Base-by-base conservation (phyloP, 1,284 basidiomycete genomes). In the Ustilago hordei region DNA sequence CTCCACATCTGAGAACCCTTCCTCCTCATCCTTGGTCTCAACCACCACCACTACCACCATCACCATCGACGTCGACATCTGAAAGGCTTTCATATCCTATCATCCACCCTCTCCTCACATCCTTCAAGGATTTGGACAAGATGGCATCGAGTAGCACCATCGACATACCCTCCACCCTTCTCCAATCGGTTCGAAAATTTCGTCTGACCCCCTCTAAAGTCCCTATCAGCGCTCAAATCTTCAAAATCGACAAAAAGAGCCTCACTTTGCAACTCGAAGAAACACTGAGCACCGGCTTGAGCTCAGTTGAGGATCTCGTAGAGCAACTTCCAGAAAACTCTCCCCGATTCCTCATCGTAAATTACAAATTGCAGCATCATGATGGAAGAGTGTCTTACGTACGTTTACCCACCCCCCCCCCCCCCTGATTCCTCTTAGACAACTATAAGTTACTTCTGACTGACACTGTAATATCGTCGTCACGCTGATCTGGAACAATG, bases 291-390 rank as follows among this genome's bases (percentile, higher is more conserved):
- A 43, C 68, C 4, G 75, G 77, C 8, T 39, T 75, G 43, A 47
- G 4, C 0, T 19, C 57, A 11, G 61, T 81, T 0, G 81, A 84
- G 13, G 84, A 86, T 23, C 52, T 86, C 5, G 60, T 71, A 8
- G 84, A 86, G 59, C 95, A 96, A 83, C 89, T 98, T 7, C 95
- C 95, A 0, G 94, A 94, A 87, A 93, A 93, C 86, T 90, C 92
- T 6, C 95, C 95, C 11, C 90, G 95, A 79, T 97, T 94, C 85
- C 90, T 97, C 54, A 86, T 98, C 23, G 88, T 93, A 35, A 93
- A 93, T 15, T 93, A 95, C 82, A 92, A 93, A 82, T 89, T 95
- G 28, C 89, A 89, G 52, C 93, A 96, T 86, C 86, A 85, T 6
- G 95, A 98, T 81, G 95, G 95, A 3, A 89, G 95, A 41, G 91